Base-by-base conservation (phyloP, 108 stramenopile species). In the Fragilariopsis cylindrus region DNA sequence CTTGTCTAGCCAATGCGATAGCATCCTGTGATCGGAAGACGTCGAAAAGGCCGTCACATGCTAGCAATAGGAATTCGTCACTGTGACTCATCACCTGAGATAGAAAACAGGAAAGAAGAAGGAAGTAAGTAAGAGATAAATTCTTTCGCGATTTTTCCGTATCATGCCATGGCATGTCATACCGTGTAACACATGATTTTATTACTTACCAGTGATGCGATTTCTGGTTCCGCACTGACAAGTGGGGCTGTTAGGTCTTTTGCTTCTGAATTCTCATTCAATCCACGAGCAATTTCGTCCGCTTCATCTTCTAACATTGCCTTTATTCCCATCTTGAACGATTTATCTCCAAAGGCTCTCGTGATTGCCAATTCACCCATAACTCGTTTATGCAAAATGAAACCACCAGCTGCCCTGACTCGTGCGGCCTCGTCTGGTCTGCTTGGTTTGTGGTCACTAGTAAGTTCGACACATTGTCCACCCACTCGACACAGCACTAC, bases 291-390 rank as follows among this genome's bases (percentile, higher is more conserved):
- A 44, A 92, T 78, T 63, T 93, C 92, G 13, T 92, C 92, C 13
- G 92, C 89, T 75, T 92, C 91, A 60, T 91, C 90, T 56, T 91
- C 90, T 57, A 96, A 74, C 93, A 97, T 95, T 44, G 88, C 95
- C 75, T 94, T 95, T 57, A 98, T 96, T 3, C 96, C 93, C 91
- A 92, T 93, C 84, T 99, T 99, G 89, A 98, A 97, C 39, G 96
- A 97, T 73, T 94, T 94, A 82, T 98, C 98, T 41, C 98, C 98
- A 85, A 98, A 98, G 4, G 98, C 98, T 63, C 98, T 76, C 2
- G 97, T 97, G 72, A 99, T 97, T 8, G 98, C 98, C 52, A 99
- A 84, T 79, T 99, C 97, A 67, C 98, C 98, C 97, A 99, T 98
- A 58, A 99, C 98, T 64, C 97, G 86, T 60, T 95, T 95, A 64